Conservation (phyloP, 2,329 filamentous ascomycete species). For the Botrytis porri region DNA sequence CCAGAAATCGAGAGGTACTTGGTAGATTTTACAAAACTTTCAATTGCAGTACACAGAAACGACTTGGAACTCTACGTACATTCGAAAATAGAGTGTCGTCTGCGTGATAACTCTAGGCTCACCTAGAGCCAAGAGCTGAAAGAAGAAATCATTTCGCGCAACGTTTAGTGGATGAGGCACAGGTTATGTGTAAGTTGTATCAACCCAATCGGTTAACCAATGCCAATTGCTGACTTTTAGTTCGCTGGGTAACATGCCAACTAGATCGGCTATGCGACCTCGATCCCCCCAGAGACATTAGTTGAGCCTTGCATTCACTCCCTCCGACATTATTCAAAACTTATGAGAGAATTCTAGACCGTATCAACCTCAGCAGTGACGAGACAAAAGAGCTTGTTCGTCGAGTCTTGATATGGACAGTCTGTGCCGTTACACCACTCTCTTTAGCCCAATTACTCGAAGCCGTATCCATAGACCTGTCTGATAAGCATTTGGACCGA, state of each 20-base stretch:
- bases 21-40: conserved; percentile 13
- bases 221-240: not conserved
- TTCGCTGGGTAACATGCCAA: conserved; percentile 26
- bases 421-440: conserved; percentile 14
- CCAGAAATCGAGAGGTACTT: conserved; percentile 22
- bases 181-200: conserved; percentile 23
- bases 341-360: conserved; percentile 34
- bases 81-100: conserved; percentile 20
- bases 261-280: conserved; percentile 24
- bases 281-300: conserved; percentile 25
- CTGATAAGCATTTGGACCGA: conserved; percentile 20
- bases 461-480: conserved; percentile 23
- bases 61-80: conserved; percentile 27
- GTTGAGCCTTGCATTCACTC: conserved; percentile 21
- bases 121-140: conserved; percentile 19
- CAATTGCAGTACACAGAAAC: conserved; percentile 22
- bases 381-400: conserved; percentile 27
- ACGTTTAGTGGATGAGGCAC: conserved; percentile 19
- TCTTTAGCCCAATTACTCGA: conserved; percentile 19
- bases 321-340: conserved; percentile 31
- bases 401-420: conserved; percentile 25
- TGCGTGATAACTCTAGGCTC: not conserved
- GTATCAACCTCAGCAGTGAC: conserved; percentile 28
- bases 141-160: conserved; percentile 23
- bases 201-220: not conserved